These are phyloP conservation scores for Paramarasmius palmivorus DNA, from an alignment of 1,284 basidiomycete species.

Conservation along the genomic window DNA sequence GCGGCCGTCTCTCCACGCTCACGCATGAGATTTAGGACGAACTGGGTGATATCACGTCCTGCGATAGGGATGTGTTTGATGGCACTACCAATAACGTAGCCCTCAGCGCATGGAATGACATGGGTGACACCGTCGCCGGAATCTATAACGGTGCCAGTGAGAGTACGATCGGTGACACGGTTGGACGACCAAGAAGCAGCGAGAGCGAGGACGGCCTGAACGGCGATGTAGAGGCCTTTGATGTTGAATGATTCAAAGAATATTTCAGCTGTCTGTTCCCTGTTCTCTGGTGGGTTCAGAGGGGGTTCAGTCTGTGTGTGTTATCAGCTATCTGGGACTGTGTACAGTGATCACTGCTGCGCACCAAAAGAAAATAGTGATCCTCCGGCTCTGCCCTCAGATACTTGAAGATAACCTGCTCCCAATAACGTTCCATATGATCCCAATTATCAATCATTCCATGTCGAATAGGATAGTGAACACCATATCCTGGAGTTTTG, in stretches of 20 bases:
- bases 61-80: conserved; percentile 99
- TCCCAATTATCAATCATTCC: conserved; percentile 99
- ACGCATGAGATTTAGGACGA: conserved; percentile 94
- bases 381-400: conserved; percentile 98
- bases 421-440: conserved; percentile 99
- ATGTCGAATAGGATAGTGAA: conserved; percentile 97
- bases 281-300: conserved; percentile 97
- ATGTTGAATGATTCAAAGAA: conserved; percentile 99
- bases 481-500: conserved; percentile 87
- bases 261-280: conserved; percentile 99
- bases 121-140: conserved; percentile 99
- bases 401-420: conserved; percentile 99
- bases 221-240: conserved; percentile 96
- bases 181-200: conserved; percentile 97
- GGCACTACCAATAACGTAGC: conserved; percentile 98
- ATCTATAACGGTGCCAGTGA: conserved; percentile 98
- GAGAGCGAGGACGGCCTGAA: conserved; percentile 97
- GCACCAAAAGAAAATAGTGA: conserved; percentile 94
- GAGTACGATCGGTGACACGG: conserved; percentile 88
- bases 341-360: conserved; percentile 25
- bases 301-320: conserved; percentile 89
- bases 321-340: neutral
- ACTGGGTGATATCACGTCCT: conserved; percentile 95
- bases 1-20: conserved; percentile 91
- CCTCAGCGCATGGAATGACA: conserved; percentile 95